Evolutionary conservation across 208 protist species (phyloP).

Genomic region (Giardia muris): DNA sequence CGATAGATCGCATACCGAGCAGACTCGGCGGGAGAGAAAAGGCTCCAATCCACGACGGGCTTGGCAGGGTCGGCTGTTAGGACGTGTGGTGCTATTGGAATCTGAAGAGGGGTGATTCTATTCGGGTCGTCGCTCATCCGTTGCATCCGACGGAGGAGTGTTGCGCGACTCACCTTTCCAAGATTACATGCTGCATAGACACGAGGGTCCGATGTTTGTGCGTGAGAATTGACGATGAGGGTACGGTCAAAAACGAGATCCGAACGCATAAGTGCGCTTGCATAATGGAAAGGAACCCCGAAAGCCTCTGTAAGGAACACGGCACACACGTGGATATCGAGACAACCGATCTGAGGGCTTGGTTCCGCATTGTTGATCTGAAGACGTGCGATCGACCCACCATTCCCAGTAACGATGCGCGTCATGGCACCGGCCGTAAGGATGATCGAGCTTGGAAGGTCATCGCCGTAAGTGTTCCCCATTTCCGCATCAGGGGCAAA

Average conservation of each 20-base stretch:
- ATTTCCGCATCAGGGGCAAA: background rate
- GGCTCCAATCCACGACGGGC: constrained; percentile 9
- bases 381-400: background rate
- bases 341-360: background rate
- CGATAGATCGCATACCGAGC: background rate
- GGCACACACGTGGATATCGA: constrained; percentile 18
- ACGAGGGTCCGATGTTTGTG: background rate
- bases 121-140: background rate
- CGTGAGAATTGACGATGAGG: constrained; percentile 19
- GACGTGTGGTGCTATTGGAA: background rate
- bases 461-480: background rate
- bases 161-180: background rate
- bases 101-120: background rate
- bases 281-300: background rate
- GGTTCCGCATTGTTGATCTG: background rate
- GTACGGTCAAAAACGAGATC: constrained; percentile 23
- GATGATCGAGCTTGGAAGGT: background rate
- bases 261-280: background rate
- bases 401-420: background rate
- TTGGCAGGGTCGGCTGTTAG: background rate
- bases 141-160: background rate
- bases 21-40: background rate
- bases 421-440: background rate
- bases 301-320: constrained; percentile 22
- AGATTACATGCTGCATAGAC: constrained; percentile 24